Evolutionary conservation across 1,284 basidiomycete species (phyloP), one percentile per base, ranked within the genome.

Genomic region (Leucoagaricus sp.): DNA sequence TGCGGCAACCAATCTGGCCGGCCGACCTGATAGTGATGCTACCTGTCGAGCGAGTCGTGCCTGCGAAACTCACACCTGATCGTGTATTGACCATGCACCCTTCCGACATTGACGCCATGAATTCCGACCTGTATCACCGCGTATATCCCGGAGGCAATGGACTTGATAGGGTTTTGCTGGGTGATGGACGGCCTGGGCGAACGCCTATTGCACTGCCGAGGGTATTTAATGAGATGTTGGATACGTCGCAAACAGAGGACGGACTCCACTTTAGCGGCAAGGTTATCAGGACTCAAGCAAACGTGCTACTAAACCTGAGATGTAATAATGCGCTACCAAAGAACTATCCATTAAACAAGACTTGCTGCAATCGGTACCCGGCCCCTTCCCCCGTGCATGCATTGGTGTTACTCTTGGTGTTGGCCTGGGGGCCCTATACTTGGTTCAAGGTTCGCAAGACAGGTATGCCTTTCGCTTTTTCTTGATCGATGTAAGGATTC

Each of bases 61-160:
- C 77, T 25, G 76, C 79, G 17, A 89, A 88, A 63, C 74, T 95
- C 28, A 81, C 83, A 0, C 67, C 74, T 1, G 83, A 87, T 33
- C 82, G 91, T 58, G 82, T 84, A 6, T 67, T 73, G 46, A 86
- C 84, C 9, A 91, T 95, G 77, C 80, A 82, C 50, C 78, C 83
- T 25, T 80, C 86, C 23, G 90, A 94, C 65, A 86, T 94, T 57
- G 89, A 93, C 64, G 90, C 89, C 26, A 93, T 95, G 91, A 94
- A 95, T 69, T 86, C 88, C 2, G 89, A 92, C 69, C 76, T 95
- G 38, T 77, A 77, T 53, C 89, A 91, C 65, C 83, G 90, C 41
- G 80, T 93, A 26, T 73, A 76, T 51, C 77, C 77, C 28, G 69
- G 73, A 53, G 64, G 62, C 42, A 70, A 66, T 33, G 64, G 63